Base-by-base conservation (phyloP, 441 rosid species). In the Syzygium malaccense region DNA sequence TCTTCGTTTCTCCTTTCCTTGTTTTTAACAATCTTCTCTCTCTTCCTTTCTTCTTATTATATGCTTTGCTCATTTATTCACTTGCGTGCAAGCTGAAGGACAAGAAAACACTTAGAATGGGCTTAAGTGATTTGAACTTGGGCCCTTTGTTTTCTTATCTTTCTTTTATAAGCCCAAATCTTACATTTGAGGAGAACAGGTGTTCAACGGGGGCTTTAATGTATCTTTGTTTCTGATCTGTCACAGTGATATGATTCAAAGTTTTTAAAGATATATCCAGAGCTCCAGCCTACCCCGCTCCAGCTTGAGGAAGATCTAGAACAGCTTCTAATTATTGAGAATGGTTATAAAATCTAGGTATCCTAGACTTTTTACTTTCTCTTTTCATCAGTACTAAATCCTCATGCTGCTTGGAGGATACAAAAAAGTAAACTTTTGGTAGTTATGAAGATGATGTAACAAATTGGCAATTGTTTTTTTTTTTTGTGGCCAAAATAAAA, bases 321-420 rank as follows among this genome's bases (percentile, higher is more conserved):
- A 83, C 99, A 98, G 94, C 97, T 98, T 86, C 96, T 95, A 94
- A 98, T 96, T 87, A 97, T 96, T 88, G 99, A 98, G 92, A 96
- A 98, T 92, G 98, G 99, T 48, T 96, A 96, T 89, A 98, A 95
- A 91, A 98, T 98, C 98, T 95, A 98, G 99, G 98, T 96, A 89
- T 26, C 28, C 15, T 45, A 15, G 37, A 86, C 37, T 55, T 33
- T 12, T 56, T n/a, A 19, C 55, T 32, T 28, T 83, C 62, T 26
- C 26, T 13, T 5, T 17, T 37, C 45, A 9, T 51, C 55, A 26
- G 32, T 18, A 55, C 23, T 37, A n/a, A 54, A n/a, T 17, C 30
- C 51, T 30, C 37, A 8, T 15, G 55, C 41, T 49, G 14, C 53
- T 26, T 17, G n/a, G 55, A 26, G 54, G 49, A 66, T 78, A 41